phyloP scores from a whole-genome alignment of 2,329 filamentous ascomycete genomes.

The Trichoderma cornu-damae region DNA sequence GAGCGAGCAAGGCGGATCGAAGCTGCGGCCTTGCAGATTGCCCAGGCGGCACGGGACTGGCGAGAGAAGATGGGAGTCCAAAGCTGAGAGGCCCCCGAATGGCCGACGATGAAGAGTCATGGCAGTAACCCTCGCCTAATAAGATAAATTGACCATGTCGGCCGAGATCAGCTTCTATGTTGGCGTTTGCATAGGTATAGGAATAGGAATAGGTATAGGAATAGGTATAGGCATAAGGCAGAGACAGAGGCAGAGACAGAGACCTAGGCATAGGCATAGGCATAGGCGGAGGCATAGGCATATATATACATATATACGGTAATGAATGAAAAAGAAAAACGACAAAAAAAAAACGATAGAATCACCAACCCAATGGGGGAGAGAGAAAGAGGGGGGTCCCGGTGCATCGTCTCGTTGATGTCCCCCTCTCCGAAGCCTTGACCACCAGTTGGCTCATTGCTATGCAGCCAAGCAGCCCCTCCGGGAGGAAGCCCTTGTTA shows the following conservation, averaged over 20 bases:
- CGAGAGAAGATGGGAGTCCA: conserved; percentile 22
- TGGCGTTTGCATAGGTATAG: background rate
- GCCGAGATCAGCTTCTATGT: conserved; percentile 13
- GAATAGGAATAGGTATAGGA: background rate
- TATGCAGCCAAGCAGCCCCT: conserved; percentile 3
- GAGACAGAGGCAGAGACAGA: too few species aligned
- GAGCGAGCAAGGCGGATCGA: conserved; percentile 26
- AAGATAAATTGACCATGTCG: background rate
- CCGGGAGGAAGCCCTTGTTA: background rate
- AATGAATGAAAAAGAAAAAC: conserved; percentile 12
- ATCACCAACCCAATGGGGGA: background rate
- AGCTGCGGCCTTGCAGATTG: conserved; percentile 25
- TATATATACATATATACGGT: conserved; percentile 10
- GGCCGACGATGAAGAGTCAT: background rate
- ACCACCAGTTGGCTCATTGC: background rate
- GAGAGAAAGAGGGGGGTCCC: background rate
- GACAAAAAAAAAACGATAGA: background rate
- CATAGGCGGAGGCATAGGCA: background rate
- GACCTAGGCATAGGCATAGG: background rate
- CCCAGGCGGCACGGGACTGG: conserved; percentile 27
- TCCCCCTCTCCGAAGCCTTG: conserved; percentile 8
- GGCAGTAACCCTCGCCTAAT: conserved; percentile 11
- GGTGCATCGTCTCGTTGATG: background rate
- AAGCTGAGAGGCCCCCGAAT: conserved; percentile 2
- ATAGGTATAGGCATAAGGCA: background rate